Percentiles rank a stretch among this genome's conserved stretches.
Evolutionary conservation across 331 rosid genomes (phyloP).

Genomic region (Malus hybrid): DNA sequence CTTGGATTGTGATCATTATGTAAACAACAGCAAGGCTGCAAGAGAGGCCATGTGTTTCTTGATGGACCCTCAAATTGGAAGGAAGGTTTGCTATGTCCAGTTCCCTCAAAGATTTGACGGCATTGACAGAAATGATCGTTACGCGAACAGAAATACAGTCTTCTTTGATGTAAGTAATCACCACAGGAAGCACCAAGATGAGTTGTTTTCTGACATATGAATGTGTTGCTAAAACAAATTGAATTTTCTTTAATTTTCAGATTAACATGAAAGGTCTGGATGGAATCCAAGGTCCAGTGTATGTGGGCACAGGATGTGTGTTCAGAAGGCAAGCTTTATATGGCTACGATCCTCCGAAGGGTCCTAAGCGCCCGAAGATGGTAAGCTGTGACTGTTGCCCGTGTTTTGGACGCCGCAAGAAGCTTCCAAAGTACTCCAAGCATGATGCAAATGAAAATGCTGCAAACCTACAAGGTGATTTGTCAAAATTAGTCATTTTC

Average conservation of each 20-base stretch:
- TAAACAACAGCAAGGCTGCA: conserved; percentile 77
- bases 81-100: conserved; percentile 72
- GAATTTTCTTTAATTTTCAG: conserved; percentile 32
- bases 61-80: conserved; percentile 87
- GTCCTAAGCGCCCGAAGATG: conserved; percentile 87
- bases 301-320: conserved; percentile 86
- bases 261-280: conserved; percentile 85
- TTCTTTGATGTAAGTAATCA: conserved; percentile 64
- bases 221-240: background rate
- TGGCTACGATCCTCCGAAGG: conserved; percentile 80
- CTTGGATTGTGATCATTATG: conserved; percentile 94
- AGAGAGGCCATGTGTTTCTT: conserved; percentile 97
- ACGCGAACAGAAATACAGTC: conserved; percentile 90
- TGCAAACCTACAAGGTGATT: conserved; percentile 41
- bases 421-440: conserved; percentile 61
- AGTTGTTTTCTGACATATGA: no score
- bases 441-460: conserved; percentile 57
- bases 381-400: conserved; percentile 90
- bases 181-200: background rate
- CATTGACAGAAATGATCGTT: conserved; percentile 78
- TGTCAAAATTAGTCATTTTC: background rate
- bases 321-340: conserved; percentile 86
- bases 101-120: conserved; percentile 93
- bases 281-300: conserved; percentile 90
- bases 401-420: conserved; percentile 94